Base-by-base conservation (phyloP, 257 asterid genomes). In the Solanum etuberosum region DNA sequence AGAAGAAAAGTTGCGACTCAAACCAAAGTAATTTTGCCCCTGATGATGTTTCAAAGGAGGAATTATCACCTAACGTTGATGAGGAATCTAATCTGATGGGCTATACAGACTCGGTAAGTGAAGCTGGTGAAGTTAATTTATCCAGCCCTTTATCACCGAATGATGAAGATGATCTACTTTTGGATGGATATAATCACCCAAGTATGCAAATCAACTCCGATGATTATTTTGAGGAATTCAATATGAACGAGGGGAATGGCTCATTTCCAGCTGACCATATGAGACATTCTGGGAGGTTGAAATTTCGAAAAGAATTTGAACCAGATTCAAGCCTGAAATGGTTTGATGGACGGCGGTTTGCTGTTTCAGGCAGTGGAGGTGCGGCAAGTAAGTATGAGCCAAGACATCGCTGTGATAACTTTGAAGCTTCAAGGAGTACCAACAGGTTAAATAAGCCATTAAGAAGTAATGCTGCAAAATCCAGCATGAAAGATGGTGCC, bases 261-360 rank as follows among this genome's bases (percentile, higher is more conserved):
- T 89, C 93, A 61, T 86, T 88, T 85, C 87, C 92, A 25, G 83
- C 87, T 59, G 95, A 92, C 85, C 92, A 89, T 67, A 43, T 89
- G 85, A 93, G 91, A 89, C 91, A 90, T 92, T 89, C 98, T 87
- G 93, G 93, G 88, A 96, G 93, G 91, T 89, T 74, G 90, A 94
- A 89, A 91, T 93, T 91, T 86, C 91, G 91, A n/a, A 95, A 93
- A 91, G 96, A 92, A 70, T 88, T 88, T 63, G 94, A 89, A 35
- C 88, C 89, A 72, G 98, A 92, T 76, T 84, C 91, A 85, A 90
- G 88, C 90, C 87, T 90, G 38, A 92, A 92, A 91, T 94, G 94
- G 93, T 88, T 93, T 35, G 97, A 91, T 83, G 90, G 95, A 91
- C 91, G 94, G 87, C 89, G 90, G 82, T 89, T 87, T 86, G 87